These are phyloP conservation scores for Zarea fungicola DNA, from an alignment of 2,329 filamentous ascomycete species.

Conservation along the genomic window DNA sequence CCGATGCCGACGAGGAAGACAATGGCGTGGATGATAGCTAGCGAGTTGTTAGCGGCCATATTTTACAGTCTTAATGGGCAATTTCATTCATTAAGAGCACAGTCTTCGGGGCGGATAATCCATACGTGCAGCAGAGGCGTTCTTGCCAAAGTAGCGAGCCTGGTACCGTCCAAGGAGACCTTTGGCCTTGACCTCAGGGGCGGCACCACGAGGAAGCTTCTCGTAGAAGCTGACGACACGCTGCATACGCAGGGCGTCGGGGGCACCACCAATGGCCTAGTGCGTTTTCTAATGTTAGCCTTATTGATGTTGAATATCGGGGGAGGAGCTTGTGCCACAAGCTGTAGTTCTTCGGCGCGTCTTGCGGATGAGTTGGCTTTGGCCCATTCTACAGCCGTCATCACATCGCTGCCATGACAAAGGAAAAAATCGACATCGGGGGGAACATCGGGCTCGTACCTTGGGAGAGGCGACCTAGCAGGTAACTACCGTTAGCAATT, in stretches of 20 bases:
- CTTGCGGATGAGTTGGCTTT: slow-evolving; percentile 2
- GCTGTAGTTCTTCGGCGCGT: slow-evolving; percentile 2
- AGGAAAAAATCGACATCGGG: background rate
- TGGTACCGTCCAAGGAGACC: slow-evolving; percentile 88
- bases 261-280: slow-evolving; percentile 88
- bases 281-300: background rate
- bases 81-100: slow-evolving; percentile 23
- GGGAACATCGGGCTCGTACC: slow-evolving; percentile 50
- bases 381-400: background rate
- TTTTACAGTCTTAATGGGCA: background rate
- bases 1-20: slow-evolving; percentile 72
- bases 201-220: slow-evolving; percentile 89
- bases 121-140: slow-evolving; percentile 82
- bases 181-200: slow-evolving; percentile 74
- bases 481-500: slow-evolving; percentile 34
- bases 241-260: slow-evolving; percentile 96
- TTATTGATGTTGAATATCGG: background rate
- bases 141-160: slow-evolving; percentile 91
- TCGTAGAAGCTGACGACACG: slow-evolving; percentile 98
- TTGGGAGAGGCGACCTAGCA: slow-evolving; percentile 74
- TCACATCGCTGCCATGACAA: background rate
- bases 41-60: slow-evolving; percentile 18
- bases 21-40: slow-evolving; percentile 86
- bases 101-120: slow-evolving; percentile 5
- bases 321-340: background rate